These are phyloP conservation scores for Neobulgaria alba DNA, from an alignment of 2,329 filamentous ascomycete genomes.

Conservation along the genomic window DNA sequence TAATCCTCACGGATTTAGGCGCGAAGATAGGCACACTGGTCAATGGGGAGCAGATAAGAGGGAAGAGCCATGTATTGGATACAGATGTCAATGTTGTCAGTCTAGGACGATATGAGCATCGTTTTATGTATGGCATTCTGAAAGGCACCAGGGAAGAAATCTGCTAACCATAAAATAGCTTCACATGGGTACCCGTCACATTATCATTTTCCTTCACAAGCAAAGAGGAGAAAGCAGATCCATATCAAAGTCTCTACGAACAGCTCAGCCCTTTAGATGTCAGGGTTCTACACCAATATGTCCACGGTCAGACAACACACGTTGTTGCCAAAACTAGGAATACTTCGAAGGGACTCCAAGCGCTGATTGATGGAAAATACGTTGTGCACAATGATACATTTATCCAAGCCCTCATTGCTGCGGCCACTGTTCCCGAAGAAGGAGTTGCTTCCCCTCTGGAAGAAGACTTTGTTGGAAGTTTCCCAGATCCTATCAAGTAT, in stretches of 20 bases:
- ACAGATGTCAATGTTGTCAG: constrained; percentile 54
- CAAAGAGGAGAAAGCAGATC: constrained; percentile 60
- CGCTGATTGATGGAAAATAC: constrained; percentile 69
- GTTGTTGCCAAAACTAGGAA: constrained; percentile 86
- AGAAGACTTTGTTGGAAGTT: constrained; percentile 66
- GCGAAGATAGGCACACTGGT: constrained; percentile 79
- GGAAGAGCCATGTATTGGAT: constrained; percentile 47
- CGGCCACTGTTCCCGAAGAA: constrained; percentile 33
- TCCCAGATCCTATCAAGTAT: constrained; percentile 66
- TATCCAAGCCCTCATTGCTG: constrained; percentile 58
- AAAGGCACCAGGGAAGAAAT: too few species aligned
- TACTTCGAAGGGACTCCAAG: constrained; percentile 77
- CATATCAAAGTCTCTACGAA: constrained; percentile 51
- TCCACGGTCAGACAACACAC: constrained; percentile 67
- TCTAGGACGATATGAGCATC: constrained; percentile 60
- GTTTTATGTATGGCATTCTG: constrained; percentile 43
- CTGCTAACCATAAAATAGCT: constrained; percentile 35
- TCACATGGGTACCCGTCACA: constrained; percentile 74
- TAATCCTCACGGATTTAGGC: constrained; percentile 70
- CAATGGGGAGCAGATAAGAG: constrained; percentile 63
- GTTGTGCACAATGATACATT: constrained; percentile 63
- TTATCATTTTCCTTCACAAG: constrained; percentile 71
- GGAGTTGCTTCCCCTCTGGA: constrained; percentile 51
- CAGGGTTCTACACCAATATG: constrained; percentile 70
- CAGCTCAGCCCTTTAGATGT: constrained; percentile 79